A percentile compares a stretch with the other conserved stretches of the same genome.
These are phyloP conservation scores for Leucosporidium scottii DNA, from an alignment of 768 basidiomycete species.

Conservation along the genomic window DNA sequence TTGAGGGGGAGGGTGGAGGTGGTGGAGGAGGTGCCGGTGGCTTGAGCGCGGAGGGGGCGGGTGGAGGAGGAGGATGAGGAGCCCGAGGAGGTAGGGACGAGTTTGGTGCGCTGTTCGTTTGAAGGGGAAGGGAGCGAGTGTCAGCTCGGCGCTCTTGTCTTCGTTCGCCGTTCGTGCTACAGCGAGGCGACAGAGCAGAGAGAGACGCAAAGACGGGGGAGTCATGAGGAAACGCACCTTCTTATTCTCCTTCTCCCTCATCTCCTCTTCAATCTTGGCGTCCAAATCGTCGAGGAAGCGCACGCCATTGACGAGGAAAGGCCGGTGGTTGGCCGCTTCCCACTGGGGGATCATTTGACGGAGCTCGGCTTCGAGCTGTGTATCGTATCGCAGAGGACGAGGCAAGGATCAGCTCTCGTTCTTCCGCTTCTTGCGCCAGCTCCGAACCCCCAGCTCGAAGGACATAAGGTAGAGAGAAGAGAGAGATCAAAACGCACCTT, in stretches of 20 bases:
- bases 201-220: background rate
- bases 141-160: background rate
- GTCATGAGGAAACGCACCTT: constrained; percentile 6
- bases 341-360: constrained; percentile 68
- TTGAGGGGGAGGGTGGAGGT: constrained; percentile 15
- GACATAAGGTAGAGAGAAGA: no score
- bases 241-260: constrained; percentile 62
- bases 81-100: background rate
- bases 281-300: constrained; percentile 71
- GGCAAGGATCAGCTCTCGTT: background rate
- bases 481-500: constrained; percentile 52
- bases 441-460: no score
- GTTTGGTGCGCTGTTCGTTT: constrained; percentile 7
- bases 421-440: no score
- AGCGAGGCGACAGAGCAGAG: background rate
- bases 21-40: constrained; percentile 10
- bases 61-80: constrained; percentile 1
- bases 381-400: background rate
- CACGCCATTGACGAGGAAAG: constrained; percentile 78
- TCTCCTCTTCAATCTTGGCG: constrained; percentile 57
- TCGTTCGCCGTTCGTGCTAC: background rate
- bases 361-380: constrained; percentile 81
- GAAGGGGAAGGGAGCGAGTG: background rate
- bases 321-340: constrained; percentile 66
- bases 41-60: constrained; percentile 16